Evolutionary conservation across 805 yeast genomes (phyloP).

Genomic region (Phaffomyces thermotolerans): DNA sequence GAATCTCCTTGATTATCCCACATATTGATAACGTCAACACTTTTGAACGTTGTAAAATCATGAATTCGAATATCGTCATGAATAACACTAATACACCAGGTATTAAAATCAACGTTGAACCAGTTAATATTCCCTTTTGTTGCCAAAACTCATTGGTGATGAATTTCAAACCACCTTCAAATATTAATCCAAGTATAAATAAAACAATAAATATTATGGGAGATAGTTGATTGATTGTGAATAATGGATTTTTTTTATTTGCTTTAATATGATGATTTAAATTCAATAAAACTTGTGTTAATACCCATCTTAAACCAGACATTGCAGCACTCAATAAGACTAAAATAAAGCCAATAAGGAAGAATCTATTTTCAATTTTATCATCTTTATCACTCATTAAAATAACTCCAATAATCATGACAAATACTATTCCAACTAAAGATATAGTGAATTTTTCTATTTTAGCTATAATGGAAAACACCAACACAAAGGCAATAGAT

Average conservation of each 20-base stretch:
- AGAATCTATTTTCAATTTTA: conserved; percentile 13
- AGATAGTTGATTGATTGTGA: conserved; percentile 75
- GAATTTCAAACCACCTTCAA: conserved; percentile 64
- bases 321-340: conserved; percentile 74
- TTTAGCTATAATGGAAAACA: conserved; percentile 79
- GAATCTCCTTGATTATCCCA: conserved; percentile 86
- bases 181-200: conserved; percentile 49
- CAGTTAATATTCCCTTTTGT: conserved; percentile 46
- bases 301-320: conserved; percentile 92
- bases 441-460: conserved; percentile 69
- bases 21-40: conserved; percentile 83
- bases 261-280: neutral
- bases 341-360: conserved; percentile 54
- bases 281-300: conserved; percentile 70
- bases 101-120: conserved; percentile 52
- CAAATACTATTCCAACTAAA: conserved; percentile 57
- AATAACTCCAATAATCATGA: conserved; percentile 80
- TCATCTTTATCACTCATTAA: conserved; percentile 67
- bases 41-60: conserved; percentile 71
- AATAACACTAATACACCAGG: conserved; percentile 87
- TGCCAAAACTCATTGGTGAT: conserved; percentile 54
- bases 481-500: conserved; percentile 76
- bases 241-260: conserved; percentile 57
- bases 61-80: conserved; percentile 85
- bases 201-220: conserved; percentile 74